Base-by-base conservation (phyloP, 2,329 filamentous ascomycete species). In the Colletotrichum filicis region DNA sequence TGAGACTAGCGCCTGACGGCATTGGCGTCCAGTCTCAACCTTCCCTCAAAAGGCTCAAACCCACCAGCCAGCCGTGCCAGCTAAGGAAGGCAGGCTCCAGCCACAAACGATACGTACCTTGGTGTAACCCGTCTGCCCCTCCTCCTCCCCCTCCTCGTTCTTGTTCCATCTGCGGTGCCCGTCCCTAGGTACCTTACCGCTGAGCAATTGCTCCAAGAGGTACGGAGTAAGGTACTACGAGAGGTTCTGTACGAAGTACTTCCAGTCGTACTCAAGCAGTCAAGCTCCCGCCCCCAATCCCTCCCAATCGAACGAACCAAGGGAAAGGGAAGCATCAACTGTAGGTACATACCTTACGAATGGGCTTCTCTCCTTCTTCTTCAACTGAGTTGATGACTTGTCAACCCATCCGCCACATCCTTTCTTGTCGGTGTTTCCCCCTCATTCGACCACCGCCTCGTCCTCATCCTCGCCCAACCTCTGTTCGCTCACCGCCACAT, bases 401-500 rank as follows among this genome's bases (percentile, higher is more conserved):
- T 72, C 68, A 72, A 59, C 14, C 66, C 71, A 74, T 68, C 42
- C 57, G 37, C 62, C 37, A n/a, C 52, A 28, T 67, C 49, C 68
- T 57, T 30, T 56, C 68, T 56, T 52, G 28, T 42, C 53, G 60
- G 37, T 62, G 57, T 32, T 64, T 32, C 26, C 55, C 22, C 59
- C 30, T 52, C 62, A 53, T 16, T 42, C 16, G 14, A 19, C 35
- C 49, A 52, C 52, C 52, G 58, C 65, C 67, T 58, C 71, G 14
- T 42, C 49, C 67, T 58, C 71, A 11, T 42, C 49, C 30, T 72
- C 55, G 30, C 67, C 68, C 68, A 24, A 53, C 32, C 58, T 59
- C 58, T 67, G 32, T 28, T 37, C 35, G 30, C 65, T 66, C 71
- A 71, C 71, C 71, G 68, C 71, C 58, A 63, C 22, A 72, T 66